Base-by-base conservation (phyloP, 2,329 filamentous ascomycete genomes). In the Pseudocercospora cruenta region DNA sequence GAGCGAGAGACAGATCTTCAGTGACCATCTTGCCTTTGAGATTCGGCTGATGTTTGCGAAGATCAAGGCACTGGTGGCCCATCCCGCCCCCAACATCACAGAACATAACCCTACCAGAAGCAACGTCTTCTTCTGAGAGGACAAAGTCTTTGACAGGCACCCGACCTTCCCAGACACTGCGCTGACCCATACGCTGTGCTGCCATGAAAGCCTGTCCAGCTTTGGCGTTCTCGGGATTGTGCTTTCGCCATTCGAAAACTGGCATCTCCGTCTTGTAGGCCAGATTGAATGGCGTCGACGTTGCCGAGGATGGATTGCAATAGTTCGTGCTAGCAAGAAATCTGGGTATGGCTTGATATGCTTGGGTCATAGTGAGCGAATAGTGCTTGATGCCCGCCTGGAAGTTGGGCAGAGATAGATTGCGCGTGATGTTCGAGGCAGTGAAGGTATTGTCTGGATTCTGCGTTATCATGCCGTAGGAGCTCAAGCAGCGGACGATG, bases 131-230 rank as follows among this genome's bases (percentile, higher is more conserved):
- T 21, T 62, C 36, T 3, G 51, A 53, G 4, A 66, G 43, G 26
- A 33, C 3, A 10, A 66, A 36, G 36, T 66, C 60, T 7, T 63
- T 21, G 22, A 67, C 49, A 16, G 61, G 33, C 4, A 64, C 65
- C 4, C 39, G 49, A 36, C 55, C 59, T 24, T 65, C 63, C 63
- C 60, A 63, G 22, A 66, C 58, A 33, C 63, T 66, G 16, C 49
- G 53, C 51, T 66, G 66, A n/a, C 66, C 63, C 36, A 66, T 63
- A 16, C 66, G 60, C 36, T 68, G 66, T 39, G 66, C 66, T 14
- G 66, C 66, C 66, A 68, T 66, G 59, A 66, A 68, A 10, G 55
- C 66, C 26, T 66, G 63, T 8, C 63, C 66, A 43, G 51, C 63
- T 58, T 68, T 68, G 59, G 55, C 54, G 36, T 66, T 68, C 33